Conservation (phyloP, 108 stramenopile species). For the Skeletonema grethae region DNA sequence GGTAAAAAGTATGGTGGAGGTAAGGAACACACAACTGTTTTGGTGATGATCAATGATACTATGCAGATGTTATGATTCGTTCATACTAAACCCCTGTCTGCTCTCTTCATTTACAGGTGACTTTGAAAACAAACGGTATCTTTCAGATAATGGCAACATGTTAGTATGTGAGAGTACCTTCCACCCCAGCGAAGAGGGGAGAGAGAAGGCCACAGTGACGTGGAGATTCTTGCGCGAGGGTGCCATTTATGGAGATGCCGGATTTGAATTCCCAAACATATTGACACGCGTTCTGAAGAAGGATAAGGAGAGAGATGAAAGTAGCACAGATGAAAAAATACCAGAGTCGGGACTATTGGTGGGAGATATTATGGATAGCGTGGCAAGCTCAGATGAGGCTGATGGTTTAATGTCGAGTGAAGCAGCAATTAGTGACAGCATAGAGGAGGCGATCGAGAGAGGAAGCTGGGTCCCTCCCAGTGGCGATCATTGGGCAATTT, state of each 20-base stretch:
- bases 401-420: neutral
- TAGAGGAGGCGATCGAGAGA: constrained; percentile 22
- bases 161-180: constrained; percentile 76
- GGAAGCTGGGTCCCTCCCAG: constrained; percentile 48
- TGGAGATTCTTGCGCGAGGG: constrained; percentile 51
- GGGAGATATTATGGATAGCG: constrained; percentile 24
- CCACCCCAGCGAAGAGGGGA: constrained; percentile 56
- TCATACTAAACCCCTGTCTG: neutral
- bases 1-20: constrained; percentile 77
- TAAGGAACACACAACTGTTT: neutral
- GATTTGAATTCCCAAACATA: constrained; percentile 37
- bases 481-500: constrained; percentile 67
- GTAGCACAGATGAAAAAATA: neutral
- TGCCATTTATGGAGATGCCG: constrained; percentile 46
- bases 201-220: constrained; percentile 42
- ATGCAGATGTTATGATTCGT: neutral
- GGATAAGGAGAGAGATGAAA: neutral
- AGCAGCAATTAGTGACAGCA: neutral
- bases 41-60: neutral
- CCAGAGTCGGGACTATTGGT: constrained; percentile 9
- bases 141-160: constrained; percentile 53
- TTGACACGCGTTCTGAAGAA: constrained; percentile 33
- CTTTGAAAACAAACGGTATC: constrained; percentile 76
- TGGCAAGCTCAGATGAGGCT: constrained; percentile 19
- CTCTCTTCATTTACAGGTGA: constrained; percentile 12